phyloP scores from a whole-genome alignment of 1,139 yeast species.

The Yamadazyma dushanensis region DNA sequence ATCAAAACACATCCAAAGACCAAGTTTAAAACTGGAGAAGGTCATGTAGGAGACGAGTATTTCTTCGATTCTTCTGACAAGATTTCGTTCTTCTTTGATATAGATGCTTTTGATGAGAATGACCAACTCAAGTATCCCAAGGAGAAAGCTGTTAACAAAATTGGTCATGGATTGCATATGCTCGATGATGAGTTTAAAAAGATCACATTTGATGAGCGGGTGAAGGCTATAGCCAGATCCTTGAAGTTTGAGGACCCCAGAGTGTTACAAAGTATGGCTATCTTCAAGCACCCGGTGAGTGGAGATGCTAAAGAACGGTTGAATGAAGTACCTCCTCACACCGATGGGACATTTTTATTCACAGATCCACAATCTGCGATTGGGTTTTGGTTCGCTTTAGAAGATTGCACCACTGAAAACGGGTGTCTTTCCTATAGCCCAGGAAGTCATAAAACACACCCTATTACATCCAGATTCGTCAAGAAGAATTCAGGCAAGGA shows the following conservation, averaged over 20 bases:
- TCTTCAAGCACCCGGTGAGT: conserved; percentile 66
- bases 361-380: conserved; percentile 72
- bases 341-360: conserved; percentile 71
- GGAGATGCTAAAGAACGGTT: conserved; percentile 42
- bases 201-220: conserved; percentile 53
- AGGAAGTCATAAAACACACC: conserved; percentile 64
- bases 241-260: conserved; percentile 63
- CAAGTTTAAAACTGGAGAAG: conserved; percentile 65
- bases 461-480: conserved; percentile 66
- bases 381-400: conserved; percentile 84
- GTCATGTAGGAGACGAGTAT: conserved; percentile 73
- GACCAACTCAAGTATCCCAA: conserved; percentile 56
- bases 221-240: conserved; percentile 52
- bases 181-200: conserved; percentile 46
- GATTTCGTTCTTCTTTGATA: conserved; percentile 68
- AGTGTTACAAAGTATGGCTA: conserved; percentile 77
- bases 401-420: conserved; percentile 65
- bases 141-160: conserved; percentile 65
- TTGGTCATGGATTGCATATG: conserved; percentile 77
- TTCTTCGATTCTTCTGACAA: conserved; percentile 71
- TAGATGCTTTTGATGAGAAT: conserved; percentile 58
- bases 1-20: conserved; percentile 67
- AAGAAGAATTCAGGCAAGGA: conserved; percentile 46
- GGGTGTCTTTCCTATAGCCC: conserved; percentile 77
- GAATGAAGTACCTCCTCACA: conserved; percentile 74